phyloP scores from a whole-genome alignment of 208 protist species.

The Herpetomonas samuelpessoai region DNA sequence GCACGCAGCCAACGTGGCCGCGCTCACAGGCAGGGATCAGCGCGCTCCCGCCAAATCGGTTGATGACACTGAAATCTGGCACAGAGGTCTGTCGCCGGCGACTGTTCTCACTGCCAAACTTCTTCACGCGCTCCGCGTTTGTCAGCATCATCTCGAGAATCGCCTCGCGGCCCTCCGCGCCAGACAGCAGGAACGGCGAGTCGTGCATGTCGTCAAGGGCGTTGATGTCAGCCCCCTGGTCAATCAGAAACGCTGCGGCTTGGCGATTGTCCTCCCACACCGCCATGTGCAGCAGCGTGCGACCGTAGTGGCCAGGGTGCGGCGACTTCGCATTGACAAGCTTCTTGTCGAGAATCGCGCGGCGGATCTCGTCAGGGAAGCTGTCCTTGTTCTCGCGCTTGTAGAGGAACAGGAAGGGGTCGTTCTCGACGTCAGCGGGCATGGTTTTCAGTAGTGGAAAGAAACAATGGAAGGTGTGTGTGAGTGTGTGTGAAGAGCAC shows the following conservation, averaged over 20 bases:
- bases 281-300: conserved; percentile 47
- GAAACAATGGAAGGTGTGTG: not conserved
- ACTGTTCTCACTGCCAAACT: conserved; percentile 16
- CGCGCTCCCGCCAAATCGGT: conserved; percentile 35
- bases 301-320: conserved; percentile 24
- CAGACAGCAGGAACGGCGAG: conserved; percentile 42
- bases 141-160: conserved; percentile 46
- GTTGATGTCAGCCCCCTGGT: conserved; percentile 51
- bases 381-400: not conserved
- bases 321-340: conserved; percentile 19
- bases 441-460: too few species aligned
- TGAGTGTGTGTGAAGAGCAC: not conserved
- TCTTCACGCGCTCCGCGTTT: conserved; percentile 20
- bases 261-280: conserved; percentile 50
- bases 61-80: conserved; percentile 35
- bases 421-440: too few species aligned
- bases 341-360: not conserved
- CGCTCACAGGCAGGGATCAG: conserved; percentile 51
- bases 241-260: conserved; percentile 37
- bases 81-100: conserved; percentile 23
- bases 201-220: conserved; percentile 50
- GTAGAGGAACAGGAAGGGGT: not conserved
- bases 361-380: not conserved
- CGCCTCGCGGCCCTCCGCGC: conserved; percentile 40
- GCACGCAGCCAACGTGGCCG: conserved; percentile 40